Conservation (phyloP, 306 rosid species). For the Cucurbita argyrosperma region DNA sequence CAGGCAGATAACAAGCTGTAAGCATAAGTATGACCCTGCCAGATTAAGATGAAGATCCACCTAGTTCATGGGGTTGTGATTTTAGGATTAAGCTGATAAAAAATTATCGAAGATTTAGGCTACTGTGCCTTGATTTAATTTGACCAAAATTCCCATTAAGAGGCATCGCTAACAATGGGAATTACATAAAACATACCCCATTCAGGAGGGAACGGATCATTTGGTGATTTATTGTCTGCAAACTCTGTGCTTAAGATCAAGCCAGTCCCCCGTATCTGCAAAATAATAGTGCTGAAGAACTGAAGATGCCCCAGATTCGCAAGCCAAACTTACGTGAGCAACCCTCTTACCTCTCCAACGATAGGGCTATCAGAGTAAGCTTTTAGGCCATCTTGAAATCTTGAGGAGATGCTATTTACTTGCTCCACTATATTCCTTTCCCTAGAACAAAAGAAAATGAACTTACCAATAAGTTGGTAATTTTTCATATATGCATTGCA, state of each 20-base stretch:
- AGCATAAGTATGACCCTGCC: not conserved
- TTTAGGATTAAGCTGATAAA: not conserved
- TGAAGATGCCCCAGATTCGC: not conserved
- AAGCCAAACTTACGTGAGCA: not conserved
- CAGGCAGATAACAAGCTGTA: not conserved
- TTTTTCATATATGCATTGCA: not conserved
- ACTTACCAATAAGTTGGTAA: not conserved
- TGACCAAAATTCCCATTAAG: not conserved
- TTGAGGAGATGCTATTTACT: constrained; percentile 46
- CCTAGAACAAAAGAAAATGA: constrained; percentile 26
- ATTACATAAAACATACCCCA: constrained; percentile 53
- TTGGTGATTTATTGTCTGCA: constrained; percentile 72
- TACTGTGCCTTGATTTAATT: no score
- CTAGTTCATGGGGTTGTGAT: not conserved
- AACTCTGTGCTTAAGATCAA: constrained; percentile 68
- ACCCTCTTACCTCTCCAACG: constrained; percentile 64
- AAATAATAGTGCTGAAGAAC: constrained; percentile 9
- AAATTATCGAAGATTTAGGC: not conserved
- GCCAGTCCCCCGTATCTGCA: constrained; percentile 89
- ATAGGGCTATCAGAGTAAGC: constrained; percentile 75
- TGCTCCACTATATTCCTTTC: constrained; percentile 59
- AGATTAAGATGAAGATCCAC: not conserved
- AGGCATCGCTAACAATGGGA: not conserved
- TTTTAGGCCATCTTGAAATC: constrained; percentile 78
- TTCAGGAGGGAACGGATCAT: constrained; percentile 73